These are phyloP conservation scores for Annulohypoxylon moriforme DNA, from an alignment of 495 filamentous ascomycete genomes.

Conservation along the genomic window DNA sequence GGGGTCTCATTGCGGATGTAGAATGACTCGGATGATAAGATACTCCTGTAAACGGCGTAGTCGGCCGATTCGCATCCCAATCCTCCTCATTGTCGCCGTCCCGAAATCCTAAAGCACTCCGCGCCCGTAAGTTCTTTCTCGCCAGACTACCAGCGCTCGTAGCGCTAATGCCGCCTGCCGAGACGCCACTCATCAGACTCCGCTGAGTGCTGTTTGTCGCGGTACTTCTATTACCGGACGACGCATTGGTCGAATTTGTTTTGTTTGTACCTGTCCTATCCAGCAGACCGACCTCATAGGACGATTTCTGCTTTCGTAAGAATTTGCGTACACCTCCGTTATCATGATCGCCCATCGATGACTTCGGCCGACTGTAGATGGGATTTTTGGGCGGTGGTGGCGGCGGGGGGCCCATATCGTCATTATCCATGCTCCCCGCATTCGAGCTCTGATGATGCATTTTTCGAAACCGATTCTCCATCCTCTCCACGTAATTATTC, in stretches of 20 bases:
- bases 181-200: conserved; percentile 92
- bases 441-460: conserved; percentile 72
- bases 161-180: conserved; percentile 90
- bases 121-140: conserved; percentile 70
- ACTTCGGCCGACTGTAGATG: conserved; percentile 61
- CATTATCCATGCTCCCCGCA: conserved; percentile 31
- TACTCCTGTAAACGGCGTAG: conserved; percentile 79
- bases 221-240: conserved; percentile 74
- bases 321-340: conserved; percentile 52
- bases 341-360: conserved; percentile 55
- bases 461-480: conserved; percentile 82
- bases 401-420: conserved; percentile 63
- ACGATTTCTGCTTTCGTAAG: conserved; percentile 74
- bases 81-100: conserved; percentile 59
- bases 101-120: conserved; percentile 64
- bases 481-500: conserved; percentile 86
- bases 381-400: conserved; percentile 72
- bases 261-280: conserved; percentile 87
- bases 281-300: conserved; percentile 81
- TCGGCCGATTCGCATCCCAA: conserved; percentile 65
- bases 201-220: conserved; percentile 79
- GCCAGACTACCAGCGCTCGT: conserved; percentile 95
- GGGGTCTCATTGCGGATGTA: conserved; percentile 55
- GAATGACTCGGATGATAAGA: conserved; percentile 89
- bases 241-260: conserved; percentile 80